These are phyloP conservation scores for Ophiocordyceps sinensis DNA, from an alignment of 2,329 filamentous ascomycete genomes.

Conservation along the genomic window DNA sequence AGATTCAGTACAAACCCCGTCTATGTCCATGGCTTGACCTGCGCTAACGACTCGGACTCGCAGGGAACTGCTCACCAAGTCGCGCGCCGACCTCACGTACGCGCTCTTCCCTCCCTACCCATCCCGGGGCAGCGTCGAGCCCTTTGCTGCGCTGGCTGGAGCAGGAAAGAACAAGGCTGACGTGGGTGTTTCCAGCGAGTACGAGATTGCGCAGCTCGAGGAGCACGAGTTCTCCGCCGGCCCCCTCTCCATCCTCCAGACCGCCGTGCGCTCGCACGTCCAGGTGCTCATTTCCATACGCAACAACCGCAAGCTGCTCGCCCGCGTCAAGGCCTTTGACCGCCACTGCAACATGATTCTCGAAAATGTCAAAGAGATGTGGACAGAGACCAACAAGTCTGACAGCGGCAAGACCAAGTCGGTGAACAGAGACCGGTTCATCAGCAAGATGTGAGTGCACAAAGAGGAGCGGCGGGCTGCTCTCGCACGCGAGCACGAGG, in stretches of 20 bases:
- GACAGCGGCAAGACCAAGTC: slow-evolving; percentile 61
- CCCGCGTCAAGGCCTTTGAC: slow-evolving; percentile 96
- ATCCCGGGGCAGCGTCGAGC: background rate
- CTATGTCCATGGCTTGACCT: background rate
- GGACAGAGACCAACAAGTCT: slow-evolving; percentile 68
- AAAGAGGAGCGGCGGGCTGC: no score
- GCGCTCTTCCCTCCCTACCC: slow-evolving; percentile 19
- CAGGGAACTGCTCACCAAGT: slow-evolving; percentile 81
- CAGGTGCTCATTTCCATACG: slow-evolving; percentile 96
- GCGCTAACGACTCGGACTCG: background rate
- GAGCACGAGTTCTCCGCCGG: slow-evolving; percentile 41
- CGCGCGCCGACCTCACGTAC: slow-evolving; percentile 82
- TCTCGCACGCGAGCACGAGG: no score
- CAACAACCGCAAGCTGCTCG: slow-evolving; percentile 95
- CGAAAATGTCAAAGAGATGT: slow-evolving; percentile 94
- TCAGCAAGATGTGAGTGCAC: slow-evolving; percentile 76
- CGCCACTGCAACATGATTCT: slow-evolving; percentile 98
- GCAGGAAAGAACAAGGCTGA: background rate
- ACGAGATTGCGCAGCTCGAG: slow-evolving; percentile 64
- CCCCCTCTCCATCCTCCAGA: slow-evolving; percentile 80
- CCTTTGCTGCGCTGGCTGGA: background rate
- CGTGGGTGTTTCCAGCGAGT: slow-evolving; percentile 47
- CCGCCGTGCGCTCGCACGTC: slow-evolving; percentile 83
- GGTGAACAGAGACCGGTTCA: slow-evolving; percentile 96
- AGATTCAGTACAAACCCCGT: slow-evolving; percentile 50